Base-by-base conservation (phyloP, 345 rosid species). In the Murraya koenigii region DNA sequence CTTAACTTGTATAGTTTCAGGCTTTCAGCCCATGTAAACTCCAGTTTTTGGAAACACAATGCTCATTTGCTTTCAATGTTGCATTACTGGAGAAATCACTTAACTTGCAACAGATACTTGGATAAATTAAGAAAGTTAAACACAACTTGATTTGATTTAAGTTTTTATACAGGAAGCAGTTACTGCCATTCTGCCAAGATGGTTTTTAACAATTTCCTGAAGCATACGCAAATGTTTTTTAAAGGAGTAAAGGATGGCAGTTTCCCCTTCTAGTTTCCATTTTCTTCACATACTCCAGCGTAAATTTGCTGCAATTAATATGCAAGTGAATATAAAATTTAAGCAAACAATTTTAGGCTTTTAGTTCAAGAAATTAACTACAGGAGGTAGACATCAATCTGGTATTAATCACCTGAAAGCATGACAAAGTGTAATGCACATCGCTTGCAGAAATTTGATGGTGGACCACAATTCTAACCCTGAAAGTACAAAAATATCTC, bases 391-490 rank as follows among this genome's bases (percentile, higher is more conserved):
- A 49, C 66, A 67, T 54, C 13, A 59, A 14, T 11, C 38, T n/a
- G 4, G 22, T 7, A 63, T 75, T 10, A 44, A 62, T 65, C 74
- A 93, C 97, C 98, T 88, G 81, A 72, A 93, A 79, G 86, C 94
- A 88, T 47, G 93, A 88, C 68, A 91, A 28, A 15, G 89, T 80
- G 75, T 90, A 90, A 58, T 90, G 92, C 79, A 93, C 91, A 76
- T 95, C 98, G 26, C 82, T 86, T 33, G 83, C 82, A 23, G 97
- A 95, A 77, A 95, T 89, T 74, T 95, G 98, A 82, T 95, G 88
- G 84, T 93, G 98, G 35, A 93, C 77, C 28, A 93, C 99, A 81
- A 92, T 82, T 86, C 98, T 86, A 36, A 93, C 82, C 38, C 98
- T 95, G 92, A 74, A 80, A 84, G 13, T 28, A 47, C 9, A 61